These are phyloP conservation scores for Talaromyces sp. DNA, from an alignment of 2,329 filamentous ascomycete genomes.

Conservation along the genomic window DNA sequence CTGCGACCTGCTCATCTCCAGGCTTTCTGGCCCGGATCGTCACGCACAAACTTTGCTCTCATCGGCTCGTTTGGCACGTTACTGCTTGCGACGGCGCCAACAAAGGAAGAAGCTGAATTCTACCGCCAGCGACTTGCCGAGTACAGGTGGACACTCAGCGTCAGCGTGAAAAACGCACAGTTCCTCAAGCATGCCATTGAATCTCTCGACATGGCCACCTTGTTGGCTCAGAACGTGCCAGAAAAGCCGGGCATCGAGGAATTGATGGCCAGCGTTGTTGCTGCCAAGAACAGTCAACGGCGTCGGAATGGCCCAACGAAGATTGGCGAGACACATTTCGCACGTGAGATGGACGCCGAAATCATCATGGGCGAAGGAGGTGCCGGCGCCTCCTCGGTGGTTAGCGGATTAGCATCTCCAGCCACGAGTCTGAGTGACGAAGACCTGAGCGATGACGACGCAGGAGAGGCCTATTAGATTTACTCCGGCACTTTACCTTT, in stretches of 20 bases:
- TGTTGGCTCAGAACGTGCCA: conserved; percentile 63
- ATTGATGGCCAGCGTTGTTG: conserved; percentile 30
- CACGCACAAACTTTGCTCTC: conserved; percentile 72
- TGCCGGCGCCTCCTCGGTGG: conserved; percentile 24
- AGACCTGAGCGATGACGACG: conserved; percentile 11
- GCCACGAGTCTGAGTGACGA: conserved; percentile 20
- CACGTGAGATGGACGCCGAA: not conserved
- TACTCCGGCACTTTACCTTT: not conserved
- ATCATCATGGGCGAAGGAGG: not conserved
- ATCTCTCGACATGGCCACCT: conserved; percentile 68
- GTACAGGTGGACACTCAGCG: conserved; percentile 89
- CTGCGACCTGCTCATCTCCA: conserved; percentile 78
- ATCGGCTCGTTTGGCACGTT: conserved; percentile 92
- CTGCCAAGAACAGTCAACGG: conserved; percentile 19
- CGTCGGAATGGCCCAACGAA: conserved; percentile 26
- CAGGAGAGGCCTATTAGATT: conserved; percentile 7
- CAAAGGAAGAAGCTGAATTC: conserved; percentile 84
- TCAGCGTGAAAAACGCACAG: conserved; percentile 67
- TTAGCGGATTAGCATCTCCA: conserved; percentile 34
- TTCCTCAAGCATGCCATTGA: conserved; percentile 63
- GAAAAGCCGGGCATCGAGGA: conserved; percentile 61
- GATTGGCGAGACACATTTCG: not conserved
- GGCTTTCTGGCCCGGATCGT: conserved; percentile 68
- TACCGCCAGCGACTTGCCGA: conserved; percentile 80
- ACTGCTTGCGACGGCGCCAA: conserved; percentile 82